Evolutionary conservation across 2,329 filamentous ascomycete species (phyloP).

Genomic region (Lachnellula subtilissima): DNA sequence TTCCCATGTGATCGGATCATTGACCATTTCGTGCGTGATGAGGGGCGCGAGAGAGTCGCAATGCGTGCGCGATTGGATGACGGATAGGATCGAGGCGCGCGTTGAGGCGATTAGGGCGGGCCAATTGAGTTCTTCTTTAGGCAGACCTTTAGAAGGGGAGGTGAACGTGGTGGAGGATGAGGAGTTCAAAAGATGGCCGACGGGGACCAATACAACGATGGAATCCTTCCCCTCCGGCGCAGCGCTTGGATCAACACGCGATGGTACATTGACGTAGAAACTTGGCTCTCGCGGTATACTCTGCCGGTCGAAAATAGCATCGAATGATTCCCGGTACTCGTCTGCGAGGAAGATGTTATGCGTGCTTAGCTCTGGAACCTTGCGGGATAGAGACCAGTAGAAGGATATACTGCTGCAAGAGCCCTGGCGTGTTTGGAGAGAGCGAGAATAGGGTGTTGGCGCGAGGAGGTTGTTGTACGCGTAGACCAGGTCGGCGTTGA

Average conservation of each 20-base stretch:
- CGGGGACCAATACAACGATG: slow-evolving; percentile 66
- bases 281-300: slow-evolving; percentile 62
- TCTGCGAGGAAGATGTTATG: slow-evolving; percentile 78
- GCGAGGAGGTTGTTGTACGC: slow-evolving; percentile 64
- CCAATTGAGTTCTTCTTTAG: slow-evolving; percentile 51
- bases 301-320: slow-evolving; percentile 68
- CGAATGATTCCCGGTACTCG: slow-evolving; percentile 67
- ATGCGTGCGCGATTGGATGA: slow-evolving; percentile 56
- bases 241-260: slow-evolving; percentile 61
- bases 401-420: slow-evolving; percentile 73
- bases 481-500: slow-evolving; percentile 72
- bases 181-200: slow-evolving; percentile 60
- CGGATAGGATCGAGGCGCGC: slow-evolving; percentile 55
- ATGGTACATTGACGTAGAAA: slow-evolving; percentile 76
- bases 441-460: slow-evolving; percentile 31
- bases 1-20: slow-evolving; percentile 63
- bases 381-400: slow-evolving; percentile 64
- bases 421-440: slow-evolving; percentile 45
- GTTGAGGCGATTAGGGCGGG: slow-evolving; percentile 53
- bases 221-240: slow-evolving; percentile 61
- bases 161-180: slow-evolving; percentile 16
- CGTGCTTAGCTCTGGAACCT: slow-evolving; percentile 57
- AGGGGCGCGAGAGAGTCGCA: slow-evolving; percentile 39
- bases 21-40: slow-evolving; percentile 52
- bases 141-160: slow-evolving; percentile 20